phyloP scores from a whole-genome alignment of 2,329 filamentous ascomycete species.

The Elsinoe batatas region DNA sequence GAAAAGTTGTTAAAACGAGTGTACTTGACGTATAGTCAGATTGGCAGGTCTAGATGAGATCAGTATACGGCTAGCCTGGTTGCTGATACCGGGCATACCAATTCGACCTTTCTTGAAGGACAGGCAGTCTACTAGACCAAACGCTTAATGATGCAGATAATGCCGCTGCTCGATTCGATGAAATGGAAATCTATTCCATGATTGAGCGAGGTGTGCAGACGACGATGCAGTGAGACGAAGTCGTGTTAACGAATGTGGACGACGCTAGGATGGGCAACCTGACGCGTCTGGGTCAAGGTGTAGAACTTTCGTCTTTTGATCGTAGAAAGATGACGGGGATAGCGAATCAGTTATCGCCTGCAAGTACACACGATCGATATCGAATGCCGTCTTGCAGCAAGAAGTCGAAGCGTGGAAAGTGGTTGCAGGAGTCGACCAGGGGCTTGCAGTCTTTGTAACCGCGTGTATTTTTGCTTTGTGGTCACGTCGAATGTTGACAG shows the following conservation, averaged over 20 bases:
- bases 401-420: constrained; percentile 4
- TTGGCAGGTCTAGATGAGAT: not conserved
- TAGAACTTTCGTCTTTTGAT: not conserved
- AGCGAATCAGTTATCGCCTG: not conserved
- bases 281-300: constrained; percentile 1
- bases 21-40: constrained; percentile 13
- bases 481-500: constrained; percentile 10
- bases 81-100: not conserved
- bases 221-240: not conserved
- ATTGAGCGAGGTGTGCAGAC: not conserved
- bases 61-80: not conserved
- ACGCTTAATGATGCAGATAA: not conserved
- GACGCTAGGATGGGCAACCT: not conserved
- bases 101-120: not conserved
- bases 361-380: not conserved
- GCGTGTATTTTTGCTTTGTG: constrained; percentile 11
- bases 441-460: constrained; percentile 6
- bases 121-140: not conserved
- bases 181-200: constrained; percentile 10
- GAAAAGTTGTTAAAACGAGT: constrained; percentile 10
- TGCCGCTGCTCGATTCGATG: constrained; percentile 1
- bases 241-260: constrained; percentile 7
- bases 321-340: not conserved
- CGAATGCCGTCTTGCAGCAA: constrained; percentile 8
- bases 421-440: constrained; percentile 2